phyloP scores from a whole-genome alignment of 2,329 filamentous ascomycete species.

The Cercospora sp. region DNA sequence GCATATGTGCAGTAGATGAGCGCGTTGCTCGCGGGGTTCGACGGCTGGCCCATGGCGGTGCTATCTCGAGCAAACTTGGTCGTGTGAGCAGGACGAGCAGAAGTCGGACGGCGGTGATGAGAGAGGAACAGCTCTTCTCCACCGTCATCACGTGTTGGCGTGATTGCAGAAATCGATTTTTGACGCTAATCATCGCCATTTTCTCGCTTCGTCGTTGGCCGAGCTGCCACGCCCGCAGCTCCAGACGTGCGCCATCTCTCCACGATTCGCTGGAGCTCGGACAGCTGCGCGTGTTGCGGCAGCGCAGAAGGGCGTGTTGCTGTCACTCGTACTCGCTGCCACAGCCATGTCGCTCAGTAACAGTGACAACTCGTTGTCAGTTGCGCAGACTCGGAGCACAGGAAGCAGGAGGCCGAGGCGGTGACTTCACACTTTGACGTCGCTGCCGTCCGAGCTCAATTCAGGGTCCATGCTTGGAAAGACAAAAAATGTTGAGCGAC shows the following conservation, averaged over 20 bases:
- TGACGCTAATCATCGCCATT: not conserved
- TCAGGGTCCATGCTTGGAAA: not conserved
- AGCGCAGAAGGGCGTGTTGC: not conserved
- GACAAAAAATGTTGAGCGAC: not conserved
- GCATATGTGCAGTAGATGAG: slow-evolving; percentile 79
- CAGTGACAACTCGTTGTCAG: not conserved
- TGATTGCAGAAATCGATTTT: not conserved
- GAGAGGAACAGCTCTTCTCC: slow-evolving; percentile 1
- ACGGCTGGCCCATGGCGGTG: slow-evolving; percentile 68
- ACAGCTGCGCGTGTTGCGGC: not conserved
- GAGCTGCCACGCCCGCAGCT: not conserved
- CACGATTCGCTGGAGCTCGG: not conserved
- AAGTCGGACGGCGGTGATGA: not conserved
- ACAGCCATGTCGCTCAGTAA: not conserved
- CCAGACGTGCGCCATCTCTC: not conserved
- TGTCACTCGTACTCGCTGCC: not conserved
- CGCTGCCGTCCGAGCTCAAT: slow-evolving; percentile 1
- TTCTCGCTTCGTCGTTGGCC: slow-evolving; percentile 2
- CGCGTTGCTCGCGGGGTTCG: slow-evolving; percentile 75
- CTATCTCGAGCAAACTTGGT: not conserved
- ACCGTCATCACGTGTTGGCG: slow-evolving; percentile 2
- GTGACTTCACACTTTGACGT: not conserved
- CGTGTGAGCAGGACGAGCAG: not conserved
- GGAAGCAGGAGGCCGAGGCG: not conserved
- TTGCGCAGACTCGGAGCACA: not conserved